Evolutionary conservation across 202 grass and related monocot genomes (phyloP).

Genomic region (Eragrostis tef): DNA sequence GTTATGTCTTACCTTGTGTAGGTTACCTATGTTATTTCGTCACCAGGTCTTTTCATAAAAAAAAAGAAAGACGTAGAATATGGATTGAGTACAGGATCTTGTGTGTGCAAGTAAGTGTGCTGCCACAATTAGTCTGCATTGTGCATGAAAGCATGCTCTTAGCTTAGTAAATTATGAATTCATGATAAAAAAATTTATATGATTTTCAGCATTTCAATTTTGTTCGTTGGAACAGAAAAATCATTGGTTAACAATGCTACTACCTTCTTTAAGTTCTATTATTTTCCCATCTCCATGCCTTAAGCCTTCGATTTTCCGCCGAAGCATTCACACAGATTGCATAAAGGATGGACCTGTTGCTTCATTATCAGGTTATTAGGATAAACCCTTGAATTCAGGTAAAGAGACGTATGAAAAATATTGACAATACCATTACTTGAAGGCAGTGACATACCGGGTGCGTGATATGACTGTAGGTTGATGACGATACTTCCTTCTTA

Average conservation of each 20-base stretch:
- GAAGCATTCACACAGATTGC: not conserved
- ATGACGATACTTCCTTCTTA: not conserved
- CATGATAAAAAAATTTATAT: no score
- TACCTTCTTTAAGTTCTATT: no score
- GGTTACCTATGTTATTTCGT: not conserved
- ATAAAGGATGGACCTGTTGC: not conserved
- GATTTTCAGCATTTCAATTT: no score
- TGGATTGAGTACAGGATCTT: no score
- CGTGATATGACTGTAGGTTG: not conserved
- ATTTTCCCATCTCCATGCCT: no score
- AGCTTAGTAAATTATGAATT: no score
- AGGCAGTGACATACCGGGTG: not conserved
- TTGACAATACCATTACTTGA: not conserved
- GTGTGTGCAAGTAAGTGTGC: no score
- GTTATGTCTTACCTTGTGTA: not conserved
- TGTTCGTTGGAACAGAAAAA: no score
- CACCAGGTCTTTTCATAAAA: not conserved
- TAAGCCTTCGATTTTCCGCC: not conserved
- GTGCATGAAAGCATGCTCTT: no score
- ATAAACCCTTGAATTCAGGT: not conserved
- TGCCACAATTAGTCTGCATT: no score
- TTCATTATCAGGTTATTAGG: not conserved
- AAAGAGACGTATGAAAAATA: not conserved
- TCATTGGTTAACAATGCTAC: no score
- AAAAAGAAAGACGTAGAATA: no score